phyloP scores from a whole-genome alignment of 768 basidiomycete species.

The Phallus indusiatus region DNA sequence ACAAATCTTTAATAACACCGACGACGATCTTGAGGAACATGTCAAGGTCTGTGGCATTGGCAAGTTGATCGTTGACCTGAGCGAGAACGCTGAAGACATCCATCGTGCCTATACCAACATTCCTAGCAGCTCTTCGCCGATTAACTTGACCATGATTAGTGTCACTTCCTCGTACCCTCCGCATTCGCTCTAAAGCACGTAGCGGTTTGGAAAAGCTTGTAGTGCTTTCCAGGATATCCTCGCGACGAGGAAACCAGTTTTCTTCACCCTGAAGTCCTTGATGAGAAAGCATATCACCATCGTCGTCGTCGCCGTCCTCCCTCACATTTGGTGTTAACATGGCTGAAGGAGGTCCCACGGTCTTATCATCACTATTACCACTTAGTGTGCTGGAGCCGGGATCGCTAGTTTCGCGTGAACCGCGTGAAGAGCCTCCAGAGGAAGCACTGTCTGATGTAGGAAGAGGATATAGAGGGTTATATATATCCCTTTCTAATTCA shows the following conservation, averaged over 20 bases:
- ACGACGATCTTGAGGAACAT: constrained; percentile 65
- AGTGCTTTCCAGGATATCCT: constrained; percentile 63
- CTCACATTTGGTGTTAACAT: not conserved
- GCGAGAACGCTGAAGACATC: constrained; percentile 62
- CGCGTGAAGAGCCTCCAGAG: constrained; percentile 6
- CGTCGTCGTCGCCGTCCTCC: not conserved
- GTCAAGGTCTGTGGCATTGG: constrained; percentile 53
- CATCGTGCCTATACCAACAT: constrained; percentile 50
- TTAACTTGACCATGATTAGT: constrained; percentile 7
- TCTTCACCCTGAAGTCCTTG: constrained; percentile 17
- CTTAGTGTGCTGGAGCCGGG: not conserved
- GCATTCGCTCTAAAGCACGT: constrained; percentile 57
- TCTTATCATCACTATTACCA: not conserved
- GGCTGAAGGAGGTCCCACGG: not conserved
- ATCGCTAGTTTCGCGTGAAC: not conserved
- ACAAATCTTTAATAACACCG: constrained; percentile 66
- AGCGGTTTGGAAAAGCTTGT: constrained; percentile 60
- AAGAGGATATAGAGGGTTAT: constrained; percentile 63
- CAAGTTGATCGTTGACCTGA: constrained; percentile 76
- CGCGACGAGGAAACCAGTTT: constrained; percentile 38
- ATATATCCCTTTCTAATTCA: constrained; percentile 59
- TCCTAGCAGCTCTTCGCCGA: constrained; percentile 13
- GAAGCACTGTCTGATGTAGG: constrained; percentile 1
- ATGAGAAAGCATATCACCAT: not conserved
- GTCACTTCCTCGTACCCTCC: constrained; percentile 30